These are phyloP conservation scores for Grifola frondosa DNA, from an alignment of 1,284 basidiomycete species.

Conservation along the genomic window DNA sequence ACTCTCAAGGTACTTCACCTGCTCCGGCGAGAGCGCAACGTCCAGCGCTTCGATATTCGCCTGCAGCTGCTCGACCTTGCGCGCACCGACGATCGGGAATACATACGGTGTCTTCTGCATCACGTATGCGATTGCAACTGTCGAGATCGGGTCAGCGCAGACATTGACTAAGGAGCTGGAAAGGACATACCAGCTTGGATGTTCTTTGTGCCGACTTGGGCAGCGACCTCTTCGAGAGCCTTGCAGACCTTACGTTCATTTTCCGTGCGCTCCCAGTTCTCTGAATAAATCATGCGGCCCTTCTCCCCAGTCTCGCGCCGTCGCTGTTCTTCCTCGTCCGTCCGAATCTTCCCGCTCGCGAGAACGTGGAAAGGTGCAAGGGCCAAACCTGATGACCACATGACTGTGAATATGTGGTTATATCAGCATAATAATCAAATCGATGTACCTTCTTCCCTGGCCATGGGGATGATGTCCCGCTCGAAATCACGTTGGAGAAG, in stretches of 20 bases:
- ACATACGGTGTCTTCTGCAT: slow-evolving; percentile 46
- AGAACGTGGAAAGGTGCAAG: slow-evolving; percentile 52
- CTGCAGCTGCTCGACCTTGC: slow-evolving; percentile 50
- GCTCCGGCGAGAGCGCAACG: slow-evolving; percentile 41
- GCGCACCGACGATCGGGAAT: slow-evolving; percentile 44
- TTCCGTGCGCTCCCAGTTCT: slow-evolving; percentile 40
- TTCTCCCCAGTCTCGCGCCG: slow-evolving; percentile 43
- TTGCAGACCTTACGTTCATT: slow-evolving; percentile 37
- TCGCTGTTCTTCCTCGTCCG: slow-evolving; percentile 44
- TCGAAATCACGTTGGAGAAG: slow-evolving; percentile 45
- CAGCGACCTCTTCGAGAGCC: slow-evolving; percentile 45
- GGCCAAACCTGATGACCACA: slow-evolving; percentile 36
- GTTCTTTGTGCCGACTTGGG: slow-evolving; percentile 38
- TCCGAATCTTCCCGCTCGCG: slow-evolving; percentile 44
- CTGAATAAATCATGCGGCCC: slow-evolving; percentile 26
- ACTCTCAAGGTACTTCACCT: slow-evolving; percentile 44
- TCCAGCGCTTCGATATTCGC: slow-evolving; percentile 49
- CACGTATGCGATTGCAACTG: slow-evolving; percentile 5
- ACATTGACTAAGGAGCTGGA: background rate
- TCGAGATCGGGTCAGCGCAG: background rate
- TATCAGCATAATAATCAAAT: no score
- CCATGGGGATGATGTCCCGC: slow-evolving; percentile 53
- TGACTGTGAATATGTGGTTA: no score
- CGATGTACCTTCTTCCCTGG: slow-evolving; percentile 39
- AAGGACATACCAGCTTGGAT: slow-evolving; percentile 37